Evolutionary conservation across 345 rosid genomes (phyloP).

Genomic region (Cardamine chenopodiifolia): DNA sequence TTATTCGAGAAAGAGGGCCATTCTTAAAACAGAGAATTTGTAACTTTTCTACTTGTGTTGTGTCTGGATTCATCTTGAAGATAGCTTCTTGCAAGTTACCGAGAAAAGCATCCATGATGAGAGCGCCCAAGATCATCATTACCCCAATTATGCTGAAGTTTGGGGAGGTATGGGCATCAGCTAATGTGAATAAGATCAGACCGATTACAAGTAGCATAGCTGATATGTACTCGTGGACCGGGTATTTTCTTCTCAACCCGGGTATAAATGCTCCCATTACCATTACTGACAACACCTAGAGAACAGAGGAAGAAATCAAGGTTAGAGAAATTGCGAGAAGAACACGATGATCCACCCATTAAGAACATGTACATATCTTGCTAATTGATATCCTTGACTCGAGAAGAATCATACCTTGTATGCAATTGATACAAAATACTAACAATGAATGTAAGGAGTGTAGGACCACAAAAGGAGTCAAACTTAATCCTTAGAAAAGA

Average conservation of each 20-base stretch:
- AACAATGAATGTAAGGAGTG: background rate
- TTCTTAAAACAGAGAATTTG: background rate
- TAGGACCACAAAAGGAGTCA: background rate
- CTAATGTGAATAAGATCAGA: conserved; percentile 74
- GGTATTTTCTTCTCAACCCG: conserved; percentile 80
- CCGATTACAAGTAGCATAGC: conserved; percentile 78
- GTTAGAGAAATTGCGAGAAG: background rate
- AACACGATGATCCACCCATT: background rate
- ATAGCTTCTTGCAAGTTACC: conserved; percentile 95
- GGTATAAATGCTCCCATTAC: conserved; percentile 88
- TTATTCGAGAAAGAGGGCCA: background rate
- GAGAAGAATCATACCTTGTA: no score
- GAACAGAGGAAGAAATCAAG: background rate
- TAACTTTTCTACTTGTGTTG: conserved; percentile 65
- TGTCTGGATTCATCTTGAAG: conserved; percentile 77
- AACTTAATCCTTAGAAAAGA: background rate
- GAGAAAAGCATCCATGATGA: conserved; percentile 80
- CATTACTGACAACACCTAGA: conserved; percentile 83
- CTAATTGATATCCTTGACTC: background rate
- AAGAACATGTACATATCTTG: background rate
- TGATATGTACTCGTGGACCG: conserved; percentile 70
- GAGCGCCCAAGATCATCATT: conserved; percentile 75
- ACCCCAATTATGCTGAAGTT: conserved; percentile 74
- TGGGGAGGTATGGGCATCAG: conserved; percentile 84
- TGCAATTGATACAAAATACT: background rate